These are phyloP conservation scores for Lactarius psammicola DNA, from an alignment of 768 basidiomycete genomes.

Conservation along the genomic window DNA sequence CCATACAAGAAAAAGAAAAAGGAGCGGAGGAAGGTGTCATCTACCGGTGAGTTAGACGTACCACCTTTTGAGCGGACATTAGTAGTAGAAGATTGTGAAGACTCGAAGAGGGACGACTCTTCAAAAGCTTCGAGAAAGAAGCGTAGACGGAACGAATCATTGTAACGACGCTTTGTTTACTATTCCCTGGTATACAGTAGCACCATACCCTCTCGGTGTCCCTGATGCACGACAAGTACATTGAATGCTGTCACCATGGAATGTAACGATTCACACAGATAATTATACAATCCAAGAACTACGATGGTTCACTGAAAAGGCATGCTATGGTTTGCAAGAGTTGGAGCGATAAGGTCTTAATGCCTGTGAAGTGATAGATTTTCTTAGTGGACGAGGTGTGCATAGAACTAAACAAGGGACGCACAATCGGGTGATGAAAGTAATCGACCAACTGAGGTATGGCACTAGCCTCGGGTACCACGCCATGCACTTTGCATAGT, in stretches of 20 bases:
- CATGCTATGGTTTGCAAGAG: conserved; percentile 21
- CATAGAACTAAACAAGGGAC: neutral
- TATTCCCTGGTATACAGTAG: neutral
- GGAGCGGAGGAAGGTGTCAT: conserved; percentile 8
- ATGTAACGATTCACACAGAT: conserved; percentile 22
- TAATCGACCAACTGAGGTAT: conserved; percentile 21
- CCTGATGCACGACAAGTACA: neutral
- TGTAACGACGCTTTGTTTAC: neutral
- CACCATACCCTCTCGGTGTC: conserved; percentile 4
- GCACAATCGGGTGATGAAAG: conserved; percentile 16
- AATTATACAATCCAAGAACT: conserved; percentile 30
- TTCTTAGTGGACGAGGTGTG: neutral
- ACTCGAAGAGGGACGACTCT: neutral
- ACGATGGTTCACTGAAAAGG: conserved; percentile 20
- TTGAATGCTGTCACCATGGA: neutral
- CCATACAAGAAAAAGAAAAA: conserved; percentile 19
- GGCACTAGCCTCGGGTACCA: conserved; percentile 50
- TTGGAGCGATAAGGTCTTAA: conserved; percentile 21
- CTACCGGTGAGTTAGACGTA: conserved; percentile 3
- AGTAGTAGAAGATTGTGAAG: neutral
- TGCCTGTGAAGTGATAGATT: conserved; percentile 10
- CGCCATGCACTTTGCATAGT: conserved; percentile 91
- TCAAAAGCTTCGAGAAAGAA: conserved; percentile 12
- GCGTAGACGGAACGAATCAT: conserved; percentile 11
- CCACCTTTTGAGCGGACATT: conserved; percentile 5